Base-by-base conservation (phyloP, 305 asterid species). In the Solanum hybrid region DNA sequence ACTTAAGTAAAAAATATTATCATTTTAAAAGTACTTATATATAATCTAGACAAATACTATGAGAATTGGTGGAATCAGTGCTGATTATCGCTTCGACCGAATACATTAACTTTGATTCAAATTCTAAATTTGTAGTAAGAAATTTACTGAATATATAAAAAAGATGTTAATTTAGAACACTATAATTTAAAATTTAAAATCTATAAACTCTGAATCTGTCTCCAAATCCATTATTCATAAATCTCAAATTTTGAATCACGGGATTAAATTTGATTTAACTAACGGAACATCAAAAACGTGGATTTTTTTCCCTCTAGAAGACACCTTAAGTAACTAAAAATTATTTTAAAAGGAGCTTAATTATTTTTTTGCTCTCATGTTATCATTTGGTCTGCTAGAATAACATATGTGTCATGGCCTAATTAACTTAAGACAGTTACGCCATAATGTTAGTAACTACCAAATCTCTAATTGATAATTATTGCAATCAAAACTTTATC, bases 391-490 rank as follows among this genome's bases (percentile, higher is more conserved):
- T 83, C 39, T 3, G 29, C 20, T 83, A 45, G 20, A 83, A 15
- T 9, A 45, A 17, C 27, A 29, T 81, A 6, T 14, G 87, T 29
- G 6, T 29, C 29, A 41, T 83, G 26, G 39, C 88, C 88, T 45
- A 57, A 57, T 57, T 57, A 83, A 83, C 73, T 41, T 9, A 37
- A 83, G 88, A 29, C 87, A 83, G 88, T 83, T 83, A 29, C 39
- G 39, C 39, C 88, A 83, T 83, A 65, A 83, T 80, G 65, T 9
- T 80, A 13, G 86, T 80, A 83, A 83, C 88, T 45, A 83, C 88
- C 88, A 83, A 45, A 83, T 24, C 37, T 45, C 15, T 83, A 83
- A 27, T 83, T 83, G 87, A 83, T 83, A 14, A 45, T 51, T 15
- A 29, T 45, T 20, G 29, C 38, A 15, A 45, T 82, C 72, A 82